phyloP scores from a whole-genome alignment of 768 basidiomycete genomes.

The Phaffia tasmanica region DNA sequence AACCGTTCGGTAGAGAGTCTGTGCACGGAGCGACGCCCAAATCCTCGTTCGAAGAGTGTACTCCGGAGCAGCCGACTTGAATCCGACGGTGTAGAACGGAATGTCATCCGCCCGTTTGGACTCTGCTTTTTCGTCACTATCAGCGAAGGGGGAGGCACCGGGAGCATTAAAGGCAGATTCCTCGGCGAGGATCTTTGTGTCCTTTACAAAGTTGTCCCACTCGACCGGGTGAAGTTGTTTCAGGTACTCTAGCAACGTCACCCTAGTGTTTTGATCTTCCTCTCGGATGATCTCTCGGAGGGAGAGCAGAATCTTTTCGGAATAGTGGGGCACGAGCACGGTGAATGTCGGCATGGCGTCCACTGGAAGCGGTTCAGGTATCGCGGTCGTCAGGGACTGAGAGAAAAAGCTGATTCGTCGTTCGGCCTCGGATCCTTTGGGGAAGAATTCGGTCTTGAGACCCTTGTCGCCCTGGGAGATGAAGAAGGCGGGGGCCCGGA shows the following conservation, averaged over 20 bases:
- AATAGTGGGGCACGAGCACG: slow-evolving; percentile 94
- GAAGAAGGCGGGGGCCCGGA: slow-evolving; percentile 96
- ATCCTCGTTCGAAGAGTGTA: slow-evolving; percentile 97
- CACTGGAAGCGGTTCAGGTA: slow-evolving; percentile 86
- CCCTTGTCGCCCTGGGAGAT: slow-evolving; percentile 85
- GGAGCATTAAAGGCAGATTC: slow-evolving; percentile 72
- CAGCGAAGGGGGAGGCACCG: slow-evolving; percentile 59
- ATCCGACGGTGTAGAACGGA: slow-evolving; percentile 96
- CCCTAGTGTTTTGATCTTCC: slow-evolving; percentile 91
- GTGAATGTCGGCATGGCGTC: slow-evolving; percentile 99
- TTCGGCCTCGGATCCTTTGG: slow-evolving; percentile 85
- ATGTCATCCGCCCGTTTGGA: slow-evolving; percentile 75
- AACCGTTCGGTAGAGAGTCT: slow-evolving; percentile 95
- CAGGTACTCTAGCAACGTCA: slow-evolving; percentile 92
- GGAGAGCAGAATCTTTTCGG: slow-evolving; percentile 95
- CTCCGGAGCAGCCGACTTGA: slow-evolving; percentile 97
- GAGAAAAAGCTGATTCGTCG: slow-evolving; percentile 98
- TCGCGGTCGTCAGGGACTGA: slow-evolving; percentile 87
- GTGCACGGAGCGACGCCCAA: slow-evolving; percentile 96
- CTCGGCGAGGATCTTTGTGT: slow-evolving; percentile 96
- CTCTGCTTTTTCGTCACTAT: slow-evolving; percentile 57
- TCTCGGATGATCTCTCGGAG: slow-evolving; percentile 97
- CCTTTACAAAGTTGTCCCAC: slow-evolving; percentile 99
- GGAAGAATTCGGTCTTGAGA: slow-evolving; percentile 82
- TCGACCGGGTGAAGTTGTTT: slow-evolving; percentile 97